Evolutionary conservation across 148 eudicot genomes (phyloP).

Genomic region (Euryodendron excelsum): DNA sequence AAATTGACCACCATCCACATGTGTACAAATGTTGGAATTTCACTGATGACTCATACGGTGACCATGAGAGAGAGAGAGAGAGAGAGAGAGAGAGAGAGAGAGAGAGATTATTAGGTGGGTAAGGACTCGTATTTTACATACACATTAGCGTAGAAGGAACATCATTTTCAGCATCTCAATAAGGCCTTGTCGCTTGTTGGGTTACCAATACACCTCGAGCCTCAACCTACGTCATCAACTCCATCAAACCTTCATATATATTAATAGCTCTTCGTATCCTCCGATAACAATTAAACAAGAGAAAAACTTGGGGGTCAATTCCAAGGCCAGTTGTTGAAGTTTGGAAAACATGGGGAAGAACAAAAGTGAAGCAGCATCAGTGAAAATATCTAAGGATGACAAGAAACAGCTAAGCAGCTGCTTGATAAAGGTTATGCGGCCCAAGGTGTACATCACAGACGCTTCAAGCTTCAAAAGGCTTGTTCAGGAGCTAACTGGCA

Average conservation of each 20-base stretch:
- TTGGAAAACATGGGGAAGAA: slow-evolving; percentile 20
- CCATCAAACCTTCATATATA: too few relatives aligned
- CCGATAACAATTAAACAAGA: neutral
- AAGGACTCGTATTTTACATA: too few relatives aligned
- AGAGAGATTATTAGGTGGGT: too few relatives aligned
- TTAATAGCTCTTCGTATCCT: too few relatives aligned
- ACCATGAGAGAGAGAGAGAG: too few relatives aligned
- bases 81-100: too few relatives aligned
- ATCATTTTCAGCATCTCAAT: slow-evolving; percentile 21
- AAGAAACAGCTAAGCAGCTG: neutral
- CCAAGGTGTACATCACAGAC: slow-evolving; percentile 23
- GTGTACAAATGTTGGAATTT: slow-evolving; percentile 18
- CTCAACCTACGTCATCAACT: too few relatives aligned
- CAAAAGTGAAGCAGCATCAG: neutral
- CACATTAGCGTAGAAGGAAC: neutral
- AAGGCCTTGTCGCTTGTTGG: too few relatives aligned
- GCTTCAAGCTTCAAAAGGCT: slow-evolving; percentile 23
- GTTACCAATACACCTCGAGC: too few relatives aligned
- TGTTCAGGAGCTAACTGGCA: slow-evolving; percentile 25
- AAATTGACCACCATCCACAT: slow-evolving; percentile 4
- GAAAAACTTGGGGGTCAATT: neutral
- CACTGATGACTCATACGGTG: neutral
- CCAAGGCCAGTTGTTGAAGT: neutral
- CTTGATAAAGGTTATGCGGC: slow-evolving; percentile 11
- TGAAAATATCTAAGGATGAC: slow-evolving; percentile 15